phyloP scores from a whole-genome alignment of 148 eudicot species.

The Pharnaceum exiguum region DNA sequence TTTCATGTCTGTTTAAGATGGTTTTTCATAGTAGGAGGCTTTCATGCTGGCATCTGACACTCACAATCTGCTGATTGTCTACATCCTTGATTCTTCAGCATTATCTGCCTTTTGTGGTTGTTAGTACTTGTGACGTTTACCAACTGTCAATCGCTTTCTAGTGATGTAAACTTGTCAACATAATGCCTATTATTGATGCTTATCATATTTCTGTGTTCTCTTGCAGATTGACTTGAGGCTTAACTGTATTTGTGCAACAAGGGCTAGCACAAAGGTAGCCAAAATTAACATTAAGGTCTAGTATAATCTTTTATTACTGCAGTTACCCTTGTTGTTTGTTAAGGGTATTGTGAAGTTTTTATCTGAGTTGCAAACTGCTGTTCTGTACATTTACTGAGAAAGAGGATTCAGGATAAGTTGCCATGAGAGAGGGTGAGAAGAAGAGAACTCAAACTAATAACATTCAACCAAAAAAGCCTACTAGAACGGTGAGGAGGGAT shows the following conservation, averaged over 20 bases:
- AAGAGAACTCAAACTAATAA: slow-evolving; percentile 47
- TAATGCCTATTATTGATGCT: background rate
- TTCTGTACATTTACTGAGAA: background rate
- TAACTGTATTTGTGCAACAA: background rate
- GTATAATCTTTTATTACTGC: slow-evolving; percentile 2
- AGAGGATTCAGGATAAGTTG: background rate
- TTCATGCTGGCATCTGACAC: background rate
- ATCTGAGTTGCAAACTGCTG: background rate
- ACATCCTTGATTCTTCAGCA: no score
- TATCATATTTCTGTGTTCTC: background rate
- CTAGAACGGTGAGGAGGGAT: slow-evolving; percentile 47
- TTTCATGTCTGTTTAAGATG: background rate
- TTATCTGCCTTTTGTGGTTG: no score
- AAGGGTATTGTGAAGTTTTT: background rate
- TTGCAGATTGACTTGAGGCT: slow-evolving; percentile 16
- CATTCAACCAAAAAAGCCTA: slow-evolving; percentile 41
- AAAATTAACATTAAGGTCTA: slow-evolving; percentile 8
- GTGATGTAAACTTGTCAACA: background rate
- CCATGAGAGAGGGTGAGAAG: slow-evolving; percentile 61
- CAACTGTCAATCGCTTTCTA: background rate
- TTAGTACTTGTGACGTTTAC: background rate
- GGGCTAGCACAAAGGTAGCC: slow-evolving; percentile 14
- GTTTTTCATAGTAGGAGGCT: background rate
- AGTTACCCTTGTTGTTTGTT: background rate
- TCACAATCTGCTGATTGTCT: background rate